Conservation (phyloP, 2,329 filamentous ascomycete species). For the Beauveria bassiana region DNA sequence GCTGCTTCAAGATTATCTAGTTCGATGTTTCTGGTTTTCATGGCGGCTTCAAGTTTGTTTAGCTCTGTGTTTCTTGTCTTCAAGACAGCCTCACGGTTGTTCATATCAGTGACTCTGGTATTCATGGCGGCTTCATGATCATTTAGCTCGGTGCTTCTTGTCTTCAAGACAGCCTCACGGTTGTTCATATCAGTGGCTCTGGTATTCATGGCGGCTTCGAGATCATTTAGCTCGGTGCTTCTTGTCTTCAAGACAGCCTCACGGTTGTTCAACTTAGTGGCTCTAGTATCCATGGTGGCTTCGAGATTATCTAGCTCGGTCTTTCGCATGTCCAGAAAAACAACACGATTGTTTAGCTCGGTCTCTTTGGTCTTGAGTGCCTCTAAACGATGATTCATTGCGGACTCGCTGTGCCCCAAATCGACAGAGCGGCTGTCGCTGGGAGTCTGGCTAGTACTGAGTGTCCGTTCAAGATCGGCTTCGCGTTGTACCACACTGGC, state of each 20-base stretch:
- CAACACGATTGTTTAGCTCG: too few relatives aligned
- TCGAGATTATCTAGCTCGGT: background rate
- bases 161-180: background rate
- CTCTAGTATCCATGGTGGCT: background rate
- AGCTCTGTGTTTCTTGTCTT: background rate
- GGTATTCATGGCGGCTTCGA: background rate
- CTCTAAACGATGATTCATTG: too few relatives aligned
- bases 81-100: background rate
- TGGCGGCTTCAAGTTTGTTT: background rate
- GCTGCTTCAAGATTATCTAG: background rate
- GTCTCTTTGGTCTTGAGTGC: background rate
- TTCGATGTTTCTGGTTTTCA: background rate
- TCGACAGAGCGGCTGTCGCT: too few relatives aligned
- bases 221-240: background rate
- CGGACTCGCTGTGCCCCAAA: too few relatives aligned
- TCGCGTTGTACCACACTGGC: too few relatives aligned
- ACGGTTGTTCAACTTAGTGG: too few relatives aligned
- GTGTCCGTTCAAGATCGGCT: too few relatives aligned
- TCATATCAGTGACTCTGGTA: accelerated
- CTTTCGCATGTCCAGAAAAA: background rate
- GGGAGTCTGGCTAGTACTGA: too few relatives aligned
- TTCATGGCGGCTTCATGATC: background rate
- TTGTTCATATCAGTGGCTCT: background rate
- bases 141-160: background rate
- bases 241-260: background rate